Evolutionary conservation across 768 basidiomycete genomes (phyloP).

Genomic region (Candolleomyces eurysporus): DNA sequence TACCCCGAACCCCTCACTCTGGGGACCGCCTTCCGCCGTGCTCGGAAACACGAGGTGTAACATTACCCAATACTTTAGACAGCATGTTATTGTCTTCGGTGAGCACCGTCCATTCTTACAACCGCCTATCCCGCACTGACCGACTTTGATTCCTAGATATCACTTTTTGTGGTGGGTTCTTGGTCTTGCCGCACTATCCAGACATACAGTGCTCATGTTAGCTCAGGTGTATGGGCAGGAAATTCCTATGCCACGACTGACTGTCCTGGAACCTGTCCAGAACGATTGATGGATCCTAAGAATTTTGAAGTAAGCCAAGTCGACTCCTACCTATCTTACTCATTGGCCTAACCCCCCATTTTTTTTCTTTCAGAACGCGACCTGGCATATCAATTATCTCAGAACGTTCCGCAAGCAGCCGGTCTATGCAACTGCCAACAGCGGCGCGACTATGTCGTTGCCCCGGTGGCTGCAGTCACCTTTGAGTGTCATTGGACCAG

Average conservation of each 20-base stretch:
- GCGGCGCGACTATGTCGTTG: background rate
- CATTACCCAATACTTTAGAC: constrained; percentile 55
- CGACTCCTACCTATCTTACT: background rate
- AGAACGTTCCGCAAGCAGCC: constrained; percentile 68
- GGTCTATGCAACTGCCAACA: constrained; percentile 1
- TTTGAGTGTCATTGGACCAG: background rate
- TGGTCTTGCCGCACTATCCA: constrained; percentile 1
- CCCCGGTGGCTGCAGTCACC: background rate
- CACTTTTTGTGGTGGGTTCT: constrained; percentile 69
- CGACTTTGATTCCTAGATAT: constrained; percentile 49
- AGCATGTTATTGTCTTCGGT: constrained; percentile 80
- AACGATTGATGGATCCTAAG: constrained; percentile 23
- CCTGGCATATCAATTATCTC: constrained; percentile 78
- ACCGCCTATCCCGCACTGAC: no score
- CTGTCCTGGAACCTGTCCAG: constrained; percentile 53
- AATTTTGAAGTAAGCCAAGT: constrained; percentile 47
- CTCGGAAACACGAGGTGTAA: constrained; percentile 58
- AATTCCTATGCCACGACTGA: constrained; percentile 66
- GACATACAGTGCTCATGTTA: background rate
- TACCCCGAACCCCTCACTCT: constrained; percentile 61
- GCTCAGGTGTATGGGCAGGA: constrained; percentile 77
- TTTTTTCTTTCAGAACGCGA: constrained; percentile 56
- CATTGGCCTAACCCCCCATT: constrained; percentile 1
- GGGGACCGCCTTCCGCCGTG: constrained; percentile 69
- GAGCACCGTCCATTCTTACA: constrained; percentile 30